Percentiles rank a stretch among this genome's conserved stretches.
phyloP scores from a whole-genome alignment of 208 protist genomes.

The Phytomonas sp. region DNA sequence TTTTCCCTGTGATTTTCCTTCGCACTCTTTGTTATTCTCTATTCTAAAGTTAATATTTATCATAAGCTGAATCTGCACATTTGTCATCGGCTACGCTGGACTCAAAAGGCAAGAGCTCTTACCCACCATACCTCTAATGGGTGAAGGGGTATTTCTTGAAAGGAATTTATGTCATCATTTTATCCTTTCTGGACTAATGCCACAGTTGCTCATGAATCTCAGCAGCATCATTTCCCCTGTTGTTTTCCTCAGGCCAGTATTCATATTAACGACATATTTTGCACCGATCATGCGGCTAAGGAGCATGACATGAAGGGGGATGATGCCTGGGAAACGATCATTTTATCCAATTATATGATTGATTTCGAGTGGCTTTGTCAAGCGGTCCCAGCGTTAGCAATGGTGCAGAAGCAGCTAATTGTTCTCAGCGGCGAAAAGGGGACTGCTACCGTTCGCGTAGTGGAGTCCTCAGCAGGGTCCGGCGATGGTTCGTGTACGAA shows the following conservation, averaged over 20 bases:
- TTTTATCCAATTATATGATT: conserved; percentile 67
- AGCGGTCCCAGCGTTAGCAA: conserved; percentile 25
- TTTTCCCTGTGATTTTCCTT: neutral
- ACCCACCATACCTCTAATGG: neutral
- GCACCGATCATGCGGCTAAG: conserved; percentile 18
- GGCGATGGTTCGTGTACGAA: neutral
- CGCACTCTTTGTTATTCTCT: neutral
- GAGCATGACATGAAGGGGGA: conserved; percentile 6
- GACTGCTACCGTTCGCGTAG: conserved; percentile 23
- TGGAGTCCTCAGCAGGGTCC: neutral
- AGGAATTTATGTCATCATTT: neutral
- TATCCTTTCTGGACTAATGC: conserved; percentile 58
- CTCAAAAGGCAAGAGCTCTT: neutral
- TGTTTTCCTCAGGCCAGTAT: conserved; percentile 11
- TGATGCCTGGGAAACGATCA: conserved; percentile 46
- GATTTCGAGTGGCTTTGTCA: conserved; percentile 55
- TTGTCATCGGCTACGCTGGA: neutral
- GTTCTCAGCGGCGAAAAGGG: conserved; percentile 52
- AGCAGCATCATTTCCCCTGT: neutral
- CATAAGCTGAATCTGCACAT: neutral
- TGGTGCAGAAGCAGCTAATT: conserved; percentile 22
- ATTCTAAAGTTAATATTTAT: conserved; percentile 5
- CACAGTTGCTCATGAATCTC: conserved; percentile 15
- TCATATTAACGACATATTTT: conserved; percentile 33
- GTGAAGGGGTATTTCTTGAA: neutral